A percentile compares a stretch with the other conserved stretches of the same genome.
phyloP scores from a whole-genome alignment of 257 asterid genomes.

The Voacanga thouarsii region DNA sequence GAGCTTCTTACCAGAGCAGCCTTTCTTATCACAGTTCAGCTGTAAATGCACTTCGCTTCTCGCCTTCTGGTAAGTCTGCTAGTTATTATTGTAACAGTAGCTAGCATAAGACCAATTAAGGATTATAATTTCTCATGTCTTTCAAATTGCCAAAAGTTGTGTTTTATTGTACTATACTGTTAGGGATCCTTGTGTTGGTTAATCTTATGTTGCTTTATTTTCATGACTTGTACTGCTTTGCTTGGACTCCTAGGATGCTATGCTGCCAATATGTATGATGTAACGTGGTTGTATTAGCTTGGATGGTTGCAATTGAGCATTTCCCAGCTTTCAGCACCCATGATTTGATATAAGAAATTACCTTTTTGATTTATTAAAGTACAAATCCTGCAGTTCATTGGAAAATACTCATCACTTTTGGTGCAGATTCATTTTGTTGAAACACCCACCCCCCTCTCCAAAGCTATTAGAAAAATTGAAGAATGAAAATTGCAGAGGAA shows the following conservation, averaged over 20 bases:
- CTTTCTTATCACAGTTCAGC: constrained; percentile 84
- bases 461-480: too few relatives aligned
- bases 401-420: neutral
- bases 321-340: neutral
- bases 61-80: constrained; percentile 64
- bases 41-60: constrained; percentile 87
- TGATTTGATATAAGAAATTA: neutral
- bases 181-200: neutral
- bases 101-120: neutral
- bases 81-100: neutral
- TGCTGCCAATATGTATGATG: neutral
- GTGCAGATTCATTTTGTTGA: neutral
- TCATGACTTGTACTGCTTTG: neutral
- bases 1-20: constrained; percentile 62
- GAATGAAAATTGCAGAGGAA: too few relatives aligned
- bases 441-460: neutral
- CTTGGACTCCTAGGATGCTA: neutral
- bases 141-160: neutral
- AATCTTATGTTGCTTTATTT: neutral
- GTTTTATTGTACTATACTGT: neutral
- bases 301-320: neutral
- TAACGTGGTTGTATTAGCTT: neutral
- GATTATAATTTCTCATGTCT: neutral
- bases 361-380: too few relatives aligned
- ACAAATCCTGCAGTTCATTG: too few relatives aligned